Evolutionary conservation across 2,329 filamentous ascomycete species (phyloP).

Genomic region (Fusarium domesticum): DNA sequence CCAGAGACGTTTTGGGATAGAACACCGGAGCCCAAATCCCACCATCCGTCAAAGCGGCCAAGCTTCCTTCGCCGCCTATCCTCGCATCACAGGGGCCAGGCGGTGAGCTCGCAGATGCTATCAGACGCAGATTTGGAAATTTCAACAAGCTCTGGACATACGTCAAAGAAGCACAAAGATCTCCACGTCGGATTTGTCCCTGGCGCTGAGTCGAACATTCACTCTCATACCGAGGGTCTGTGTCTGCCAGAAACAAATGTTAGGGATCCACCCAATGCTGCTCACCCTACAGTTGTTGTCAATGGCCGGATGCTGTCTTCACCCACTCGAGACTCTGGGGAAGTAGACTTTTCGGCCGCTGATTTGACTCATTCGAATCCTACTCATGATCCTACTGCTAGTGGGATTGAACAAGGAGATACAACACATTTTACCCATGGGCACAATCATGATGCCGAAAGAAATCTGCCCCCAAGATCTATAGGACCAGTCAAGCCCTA

Average conservation of each 20-base stretch:
- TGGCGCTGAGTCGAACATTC: slow-evolving; percentile 11
- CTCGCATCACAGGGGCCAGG: slow-evolving; percentile 35
- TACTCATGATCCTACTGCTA: neutral
- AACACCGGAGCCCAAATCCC: slow-evolving; percentile 52
- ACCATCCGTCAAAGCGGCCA: slow-evolving; percentile 37
- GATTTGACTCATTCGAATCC: too few relatives aligned
- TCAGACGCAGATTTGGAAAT: slow-evolving; percentile 1
- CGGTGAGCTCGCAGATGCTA: slow-evolving; percentile 2
- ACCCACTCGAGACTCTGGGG: too few relatives aligned
- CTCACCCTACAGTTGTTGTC: too few relatives aligned
- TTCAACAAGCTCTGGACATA: slow-evolving; percentile 17
- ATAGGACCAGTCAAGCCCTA: slow-evolving; percentile 49
- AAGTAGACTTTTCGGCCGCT: too few relatives aligned
- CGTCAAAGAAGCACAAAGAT: slow-evolving; percentile 29
- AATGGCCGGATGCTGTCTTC: too few relatives aligned
- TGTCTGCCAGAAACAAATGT: neutral
- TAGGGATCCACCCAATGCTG: too few relatives aligned
- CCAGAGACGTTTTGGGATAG: slow-evolving; percentile 97
- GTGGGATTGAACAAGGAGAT: neutral
- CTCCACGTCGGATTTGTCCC: slow-evolving; percentile 57
- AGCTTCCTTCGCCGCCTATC: slow-evolving; percentile 49
- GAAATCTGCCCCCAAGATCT: slow-evolving; percentile 37
- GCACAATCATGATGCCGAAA: slow-evolving; percentile 42
- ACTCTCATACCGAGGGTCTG: neutral
- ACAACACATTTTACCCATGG: slow-evolving; percentile 24